Evolutionary conservation across 352 stramenopile genomes (phyloP).

Genomic region (Globisporangium middletonii): DNA sequence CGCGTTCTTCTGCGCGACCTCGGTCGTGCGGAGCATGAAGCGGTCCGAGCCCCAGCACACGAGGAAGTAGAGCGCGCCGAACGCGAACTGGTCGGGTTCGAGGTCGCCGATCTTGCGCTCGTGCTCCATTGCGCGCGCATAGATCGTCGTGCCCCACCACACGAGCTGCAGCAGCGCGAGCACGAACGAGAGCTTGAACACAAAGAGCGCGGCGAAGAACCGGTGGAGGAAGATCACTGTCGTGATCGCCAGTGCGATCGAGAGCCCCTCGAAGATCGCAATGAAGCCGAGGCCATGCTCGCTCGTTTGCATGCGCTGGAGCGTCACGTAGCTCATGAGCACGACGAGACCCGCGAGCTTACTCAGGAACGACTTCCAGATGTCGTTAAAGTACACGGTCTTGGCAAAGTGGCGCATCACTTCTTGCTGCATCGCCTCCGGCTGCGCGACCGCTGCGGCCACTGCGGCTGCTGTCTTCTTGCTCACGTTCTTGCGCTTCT

Average conservation of each 20-base stretch:
- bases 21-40: constrained; percentile 72
- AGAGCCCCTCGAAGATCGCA: constrained; percentile 56
- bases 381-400: constrained; percentile 83
- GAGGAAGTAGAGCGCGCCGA: constrained; percentile 69
- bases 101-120: constrained; percentile 51
- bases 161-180: constrained; percentile 66
- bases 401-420: constrained; percentile 77
- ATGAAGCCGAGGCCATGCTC: constrained; percentile 43
- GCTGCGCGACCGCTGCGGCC: constrained; percentile 10
- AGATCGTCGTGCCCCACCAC: constrained; percentile 56
- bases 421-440: constrained; percentile 48
- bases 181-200: constrained; percentile 74
- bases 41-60: constrained; percentile 75
- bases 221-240: constrained; percentile 66
- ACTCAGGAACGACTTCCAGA: constrained; percentile 78
- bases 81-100: constrained; percentile 49
- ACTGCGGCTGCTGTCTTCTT: constrained; percentile 9
- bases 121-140: constrained; percentile 35
- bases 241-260: constrained; percentile 39
- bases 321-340: constrained; percentile 55
- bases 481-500: constrained; percentile 12
- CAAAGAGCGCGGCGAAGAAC: constrained; percentile 50
- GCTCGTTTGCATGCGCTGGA: constrained; percentile 54
- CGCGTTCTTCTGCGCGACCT: constrained; percentile 55
- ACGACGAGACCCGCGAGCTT: constrained; percentile 67